Percentiles rank a stretch among this genome's conserved stretches.
Conservation (phyloP, 176 grass and related monocot species). For the Zea luxurians region DNA sequence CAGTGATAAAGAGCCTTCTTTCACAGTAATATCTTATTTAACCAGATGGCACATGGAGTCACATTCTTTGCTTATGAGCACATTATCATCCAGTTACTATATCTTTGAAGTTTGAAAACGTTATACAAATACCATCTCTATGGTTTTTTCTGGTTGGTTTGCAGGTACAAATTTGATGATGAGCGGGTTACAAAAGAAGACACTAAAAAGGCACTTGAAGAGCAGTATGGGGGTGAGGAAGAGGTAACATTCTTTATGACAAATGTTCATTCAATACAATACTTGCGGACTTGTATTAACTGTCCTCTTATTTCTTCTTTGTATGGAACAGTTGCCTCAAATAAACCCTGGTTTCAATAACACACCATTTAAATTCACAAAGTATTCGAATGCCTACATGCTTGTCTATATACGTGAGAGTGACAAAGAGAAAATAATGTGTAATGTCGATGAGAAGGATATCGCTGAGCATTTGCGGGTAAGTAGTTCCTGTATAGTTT, state of each 20-base stretch:
- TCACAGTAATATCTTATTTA: slow-evolving; percentile 27
- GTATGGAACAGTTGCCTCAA: slow-evolving; percentile 64
- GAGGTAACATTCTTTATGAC: slow-evolving; percentile 52
- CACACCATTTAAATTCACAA: slow-evolving; percentile 80
- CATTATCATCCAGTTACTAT: slow-evolving; percentile 21
- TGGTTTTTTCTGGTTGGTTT: slow-evolving; percentile 16
- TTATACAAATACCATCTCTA: background rate
- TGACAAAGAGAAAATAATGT: slow-evolving; percentile 88
- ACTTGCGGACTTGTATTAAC: slow-evolving; percentile 24
- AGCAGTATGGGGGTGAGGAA: slow-evolving; percentile 98
- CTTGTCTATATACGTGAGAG: slow-evolving; percentile 89
- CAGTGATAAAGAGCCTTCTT: slow-evolving; percentile 17
- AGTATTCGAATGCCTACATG: slow-evolving; percentile 92
- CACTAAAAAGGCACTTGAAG: slow-evolving; percentile 85
- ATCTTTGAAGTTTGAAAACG: slow-evolving; percentile 6
- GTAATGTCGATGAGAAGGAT: slow-evolving; percentile 92
- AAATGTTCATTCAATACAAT: slow-evolving; percentile 8
- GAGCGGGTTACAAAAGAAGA: slow-evolving; percentile 99
- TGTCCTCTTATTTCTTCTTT: slow-evolving; percentile 29
- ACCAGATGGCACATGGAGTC: background rate
- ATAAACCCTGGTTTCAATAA: slow-evolving; percentile 85
- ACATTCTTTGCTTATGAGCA: slow-evolving; percentile 21
- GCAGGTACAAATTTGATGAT: slow-evolving; percentile 98
- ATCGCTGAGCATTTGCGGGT: slow-evolving; percentile 83
- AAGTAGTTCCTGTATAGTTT: slow-evolving; percentile 10